Conservation (phyloP, 2,329 filamentous ascomycete species). For the Fusarium secorum region DNA sequence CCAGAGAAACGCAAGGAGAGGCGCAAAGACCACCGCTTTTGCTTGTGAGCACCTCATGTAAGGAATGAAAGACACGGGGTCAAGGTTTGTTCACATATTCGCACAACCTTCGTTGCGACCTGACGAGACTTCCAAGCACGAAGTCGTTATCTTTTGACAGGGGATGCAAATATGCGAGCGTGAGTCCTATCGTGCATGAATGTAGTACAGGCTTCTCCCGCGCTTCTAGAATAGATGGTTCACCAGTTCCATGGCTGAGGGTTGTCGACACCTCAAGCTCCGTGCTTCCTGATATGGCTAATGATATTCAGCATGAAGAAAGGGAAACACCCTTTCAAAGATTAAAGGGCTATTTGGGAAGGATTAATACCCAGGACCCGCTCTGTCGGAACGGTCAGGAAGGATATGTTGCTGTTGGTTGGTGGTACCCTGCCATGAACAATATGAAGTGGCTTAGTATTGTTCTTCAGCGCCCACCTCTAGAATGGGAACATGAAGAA, state of each 20-base stretch:
- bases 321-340: background rate
- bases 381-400: constrained; percentile 6
- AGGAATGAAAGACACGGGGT: background rate
- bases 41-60: background rate
- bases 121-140: background rate
- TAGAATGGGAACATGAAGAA: constrained; percentile 5
- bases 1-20: background rate
- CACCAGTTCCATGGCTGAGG: background rate
- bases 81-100: background rate
- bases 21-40: background rate
- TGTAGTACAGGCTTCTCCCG: constrained; percentile 12
- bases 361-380: background rate
- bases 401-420: constrained; percentile 18
- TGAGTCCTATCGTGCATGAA: background rate
- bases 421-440: constrained; percentile 28
- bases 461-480: constrained; percentile 33
- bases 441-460: constrained; percentile 39
- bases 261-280: constrained; percentile 1
- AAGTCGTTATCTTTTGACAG: background rate
- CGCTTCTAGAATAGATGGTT: constrained; percentile 17
- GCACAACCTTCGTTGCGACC: background rate
- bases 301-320: background rate
- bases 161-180: background rate
- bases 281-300: background rate
- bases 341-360: background rate